A percentile compares a stretch with the other conserved stretches of the same genome.
These are phyloP conservation scores for Nitzschia sp. DNA, from an alignment of 108 stramenopile species.

Conservation along the genomic window DNA sequence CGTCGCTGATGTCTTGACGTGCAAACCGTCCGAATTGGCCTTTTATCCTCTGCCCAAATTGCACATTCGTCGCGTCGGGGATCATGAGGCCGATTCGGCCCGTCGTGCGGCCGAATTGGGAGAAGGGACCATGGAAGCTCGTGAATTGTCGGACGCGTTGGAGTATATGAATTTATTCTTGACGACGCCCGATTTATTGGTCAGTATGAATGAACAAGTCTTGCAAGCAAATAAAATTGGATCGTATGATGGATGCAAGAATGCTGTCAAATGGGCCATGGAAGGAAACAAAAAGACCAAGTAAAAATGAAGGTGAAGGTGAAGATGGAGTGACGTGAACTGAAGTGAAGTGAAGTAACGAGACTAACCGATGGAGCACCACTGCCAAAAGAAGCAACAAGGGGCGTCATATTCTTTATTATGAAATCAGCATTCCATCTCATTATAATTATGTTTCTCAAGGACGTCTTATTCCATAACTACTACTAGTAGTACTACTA, in stretches of 20 bases:
- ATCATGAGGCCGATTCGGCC: slow-evolving; percentile 90
- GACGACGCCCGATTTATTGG: slow-evolving; percentile 55
- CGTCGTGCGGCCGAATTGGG: slow-evolving; percentile 83
- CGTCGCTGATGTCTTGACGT: slow-evolving; percentile 84
- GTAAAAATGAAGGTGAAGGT: too few species aligned
- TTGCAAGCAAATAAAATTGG: slow-evolving; percentile 58
- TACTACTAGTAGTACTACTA: too few species aligned
- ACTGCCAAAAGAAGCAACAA: too few species aligned
- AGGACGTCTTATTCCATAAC: too few species aligned
- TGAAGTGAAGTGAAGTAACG: too few species aligned
- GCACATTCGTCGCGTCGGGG: slow-evolving; percentile 91
- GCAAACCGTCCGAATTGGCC: slow-evolving; percentile 90
- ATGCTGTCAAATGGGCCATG: slow-evolving; percentile 64
- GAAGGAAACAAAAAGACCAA: slow-evolving; percentile 3
- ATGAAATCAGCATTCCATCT: too few species aligned
- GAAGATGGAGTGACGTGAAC: too few species aligned
- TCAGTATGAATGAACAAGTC: slow-evolving; percentile 66
- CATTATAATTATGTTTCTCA: too few species aligned
- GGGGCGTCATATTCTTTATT: too few species aligned
- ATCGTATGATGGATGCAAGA: slow-evolving; percentile 85
- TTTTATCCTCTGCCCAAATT: slow-evolving; percentile 92
- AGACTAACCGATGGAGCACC: too few species aligned
- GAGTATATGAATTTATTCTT: slow-evolving; percentile 73
- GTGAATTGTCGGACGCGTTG: slow-evolving; percentile 69
- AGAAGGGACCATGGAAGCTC: slow-evolving; percentile 87